Evolutionary conservation across 352 stramenopile species (phyloP), one percentile per base, ranked within the genome.

Genomic region (Globisporangium paroecandrum): DNA sequence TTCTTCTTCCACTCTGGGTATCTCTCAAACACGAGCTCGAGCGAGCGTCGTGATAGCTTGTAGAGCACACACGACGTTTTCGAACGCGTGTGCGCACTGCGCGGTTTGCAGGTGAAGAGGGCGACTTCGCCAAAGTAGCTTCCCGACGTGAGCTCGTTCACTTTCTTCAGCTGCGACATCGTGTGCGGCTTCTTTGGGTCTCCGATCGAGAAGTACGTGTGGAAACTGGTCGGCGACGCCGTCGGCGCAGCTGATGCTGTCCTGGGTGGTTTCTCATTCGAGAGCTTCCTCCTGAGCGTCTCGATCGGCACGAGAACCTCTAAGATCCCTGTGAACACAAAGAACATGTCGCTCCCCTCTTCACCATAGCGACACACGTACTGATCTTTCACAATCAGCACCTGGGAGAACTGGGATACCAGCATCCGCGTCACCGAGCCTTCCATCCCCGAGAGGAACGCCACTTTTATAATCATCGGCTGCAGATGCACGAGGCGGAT

Each of bases 1-100:
- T 82, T 84, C 1, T 73, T 73, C 46, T 88, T 90, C 82, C 82
- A 90, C 25, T 88, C 78, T 0, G 82, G 82, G 59, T 90, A 87
- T 20, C 78, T 57, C 27, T 87, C 80, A 54, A 90, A 90, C 0
- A 90, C 82, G 18, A 87, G 69, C 32, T 89, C 77, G 15, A 90
- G 69, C 12, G 81, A 83, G 0, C 59, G 69, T 4, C 80, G 71
- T 4, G 82, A 83, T 0, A 90, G 67, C 29, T 73, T 70, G 57
- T 89, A 90, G 13, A 90, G 69, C 27, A 87, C 79, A 34, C 78
- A 89, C 9, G 82, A 88, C 1, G 82, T 89, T 22, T 76, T 78
- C 13, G 77, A 84, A 3, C 75, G 75, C 25, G 76, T 71, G 32
- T 82, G 70, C 1, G 82, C 80, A 43, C 60, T 85, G 3, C 80